Percentiles rank a stretch among this genome's conserved stretches.
Evolutionary conservation across 257 asterid genomes (phyloP).

Genomic region (Catharanthus roseus): DNA sequence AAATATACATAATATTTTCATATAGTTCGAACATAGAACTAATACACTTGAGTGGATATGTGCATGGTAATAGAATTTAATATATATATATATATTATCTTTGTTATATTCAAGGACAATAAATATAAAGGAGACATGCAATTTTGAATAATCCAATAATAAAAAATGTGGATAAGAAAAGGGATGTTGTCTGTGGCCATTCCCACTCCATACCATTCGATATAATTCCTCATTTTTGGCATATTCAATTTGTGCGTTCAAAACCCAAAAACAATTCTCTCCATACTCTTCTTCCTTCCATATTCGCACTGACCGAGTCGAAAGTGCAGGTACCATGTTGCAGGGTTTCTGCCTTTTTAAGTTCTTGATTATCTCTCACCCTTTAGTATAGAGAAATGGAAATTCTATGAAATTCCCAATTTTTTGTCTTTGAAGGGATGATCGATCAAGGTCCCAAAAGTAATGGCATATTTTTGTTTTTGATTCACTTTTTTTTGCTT

Average conservation of each 20-base stretch:
- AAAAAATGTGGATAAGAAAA: conserved; percentile 12
- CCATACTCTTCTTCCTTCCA: too few relatives aligned
- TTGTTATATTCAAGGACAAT: too few relatives aligned
- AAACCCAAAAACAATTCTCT: neutral
- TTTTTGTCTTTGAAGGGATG: neutral
- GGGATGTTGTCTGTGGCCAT: neutral
- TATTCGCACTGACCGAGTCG: neutral
- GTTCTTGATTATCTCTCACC: neutral
- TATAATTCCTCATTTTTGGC: neutral
- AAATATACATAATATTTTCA: too few relatives aligned
- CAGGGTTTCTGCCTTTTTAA: neutral
- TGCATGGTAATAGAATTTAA: too few relatives aligned
- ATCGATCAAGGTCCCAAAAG: neutral
- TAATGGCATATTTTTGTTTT: neutral
- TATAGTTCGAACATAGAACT: too few relatives aligned
- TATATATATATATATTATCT: too few relatives aligned
- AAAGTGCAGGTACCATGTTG: neutral
- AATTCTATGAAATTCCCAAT: too few relatives aligned
- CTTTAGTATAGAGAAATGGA: neutral
- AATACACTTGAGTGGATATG: too few relatives aligned
- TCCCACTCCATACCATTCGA: neutral
- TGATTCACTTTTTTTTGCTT: neutral
- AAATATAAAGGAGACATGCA: too few relatives aligned
- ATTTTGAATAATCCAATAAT: too few relatives aligned
- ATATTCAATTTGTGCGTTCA: neutral